Evolutionary conservation across 2,329 filamentous ascomycete genomes (phyloP), one percentile per base, ranked within the genome.

Genomic region (Fusarium phyllophilum): DNA sequence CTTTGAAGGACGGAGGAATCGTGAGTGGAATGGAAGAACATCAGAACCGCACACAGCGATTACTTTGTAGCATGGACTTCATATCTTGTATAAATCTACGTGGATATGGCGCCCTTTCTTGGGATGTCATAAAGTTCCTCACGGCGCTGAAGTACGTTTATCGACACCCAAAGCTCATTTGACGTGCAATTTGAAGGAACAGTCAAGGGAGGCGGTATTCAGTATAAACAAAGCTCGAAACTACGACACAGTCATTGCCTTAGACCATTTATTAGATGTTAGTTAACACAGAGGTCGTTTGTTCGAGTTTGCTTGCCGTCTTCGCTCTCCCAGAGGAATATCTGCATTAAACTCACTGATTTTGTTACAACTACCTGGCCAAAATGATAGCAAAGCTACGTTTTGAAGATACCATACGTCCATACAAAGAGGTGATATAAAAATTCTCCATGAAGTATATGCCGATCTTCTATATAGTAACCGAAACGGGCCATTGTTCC

Each of bases 111-210:
- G 17, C 6, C 31, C 6, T 13, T 2, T 34, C 8, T 52, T 24
- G 31, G 6, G n/a, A 2, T 8, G 14, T 9, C 15, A 8, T 18
- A n/a, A 49, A 7, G 22, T 4, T 33, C 29, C 11, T 22, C 10
- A n/a, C 22, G 8, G 22, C 29, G 5, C 14, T n/a, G 5, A n/a
- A n/a, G 11, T n/a, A 13, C 2, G 46, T 1, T n/a, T 6, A 18
- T n/a, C 5, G 10, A 12, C 22, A n/a, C 11, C 29, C 14, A 5
- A 33, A 10, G 7, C 15, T 7, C 22, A 49, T n/a, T 33, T 10
- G 3, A 10, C 11, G 18, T n/a, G 22, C 4, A 17, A 2, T 3
- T 31, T 1, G 29, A n/a, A 49, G 46, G 11, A n/a, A 0, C 29
- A 7, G 15, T 49, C 7, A 5, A 29, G 14, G 29, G 20, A 48